Evolutionary conservation across 2,329 filamentous ascomycete genomes (phyloP).

Genomic region (Colletotrichum musicola): DNA sequence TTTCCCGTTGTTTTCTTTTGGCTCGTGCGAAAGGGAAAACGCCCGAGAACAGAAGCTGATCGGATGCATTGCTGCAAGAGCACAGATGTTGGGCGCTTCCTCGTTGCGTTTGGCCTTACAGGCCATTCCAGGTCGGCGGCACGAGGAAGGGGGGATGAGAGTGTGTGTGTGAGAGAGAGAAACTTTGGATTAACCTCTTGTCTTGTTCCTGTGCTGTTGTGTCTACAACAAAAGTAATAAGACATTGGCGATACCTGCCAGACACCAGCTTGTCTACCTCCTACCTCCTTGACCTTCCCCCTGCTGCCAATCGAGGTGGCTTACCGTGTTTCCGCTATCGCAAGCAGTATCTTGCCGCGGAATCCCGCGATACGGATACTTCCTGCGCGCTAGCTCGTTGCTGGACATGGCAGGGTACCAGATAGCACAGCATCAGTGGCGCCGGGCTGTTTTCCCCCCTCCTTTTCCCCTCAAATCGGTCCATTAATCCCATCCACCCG

Average conservation of each 20-base stretch:
- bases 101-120: constrained; percentile 27
- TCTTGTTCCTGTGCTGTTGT: constrained; percentile 1
- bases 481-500: constrained; percentile 16
- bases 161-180: neutral
- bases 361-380: constrained; percentile 19
- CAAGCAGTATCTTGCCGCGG: constrained; percentile 1
- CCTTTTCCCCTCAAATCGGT: constrained; percentile 15
- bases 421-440: constrained; percentile 5
- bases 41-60: constrained; percentile 19
- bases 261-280: constrained; percentile 21
- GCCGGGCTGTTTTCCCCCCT: constrained; percentile 15
- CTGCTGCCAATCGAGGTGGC: constrained; percentile 4
- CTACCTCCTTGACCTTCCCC: neutral
- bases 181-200: constrained; percentile 20
- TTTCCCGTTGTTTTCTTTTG: neutral
- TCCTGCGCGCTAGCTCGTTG: neutral
- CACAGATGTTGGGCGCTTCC: constrained; percentile 24
- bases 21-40: constrained; percentile 24
- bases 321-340: neutral
- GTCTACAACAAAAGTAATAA: neutral
- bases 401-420: neutral
- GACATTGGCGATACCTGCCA: constrained; percentile 25
- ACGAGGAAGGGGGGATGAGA: too few relatives aligned
- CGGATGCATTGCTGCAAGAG: constrained; percentile 31
- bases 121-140: constrained; percentile 22